Conservation (phyloP, 176 grass and related monocot species). For the Ensete ventricosum region DNA sequence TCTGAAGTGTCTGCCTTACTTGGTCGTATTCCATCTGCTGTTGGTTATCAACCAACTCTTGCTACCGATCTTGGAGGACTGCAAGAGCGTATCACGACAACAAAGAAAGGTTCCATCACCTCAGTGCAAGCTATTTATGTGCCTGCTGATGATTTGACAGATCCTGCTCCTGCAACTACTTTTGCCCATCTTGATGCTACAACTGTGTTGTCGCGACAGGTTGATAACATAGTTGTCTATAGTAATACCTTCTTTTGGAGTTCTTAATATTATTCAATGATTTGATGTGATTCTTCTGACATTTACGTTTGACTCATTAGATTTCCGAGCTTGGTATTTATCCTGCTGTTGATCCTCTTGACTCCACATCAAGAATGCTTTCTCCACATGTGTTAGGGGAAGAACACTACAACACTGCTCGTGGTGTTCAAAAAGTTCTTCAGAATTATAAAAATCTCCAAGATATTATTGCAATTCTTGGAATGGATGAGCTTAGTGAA, state of each 20-base stretch:
- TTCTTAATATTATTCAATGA: not conserved
- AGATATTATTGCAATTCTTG: conserved; percentile 25
- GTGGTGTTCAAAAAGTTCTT: conserved; percentile 28
- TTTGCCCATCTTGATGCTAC: conserved; percentile 29
- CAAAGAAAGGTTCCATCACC: conserved; percentile 25
- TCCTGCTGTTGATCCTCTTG: conserved; percentile 28
- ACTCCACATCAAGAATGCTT: conserved; percentile 34
- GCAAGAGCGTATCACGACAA: conserved; percentile 28
- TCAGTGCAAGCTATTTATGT: conserved; percentile 32
- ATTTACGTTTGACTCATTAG: conserved; percentile 2
- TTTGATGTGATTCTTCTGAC: not conserved
- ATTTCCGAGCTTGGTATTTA: conserved; percentile 30
- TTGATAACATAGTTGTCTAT: not conserved
- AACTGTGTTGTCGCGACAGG: conserved; percentile 14
- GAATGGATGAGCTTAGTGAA: conserved; percentile 32
- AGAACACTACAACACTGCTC: conserved; percentile 28
- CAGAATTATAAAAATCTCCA: conserved; percentile 26
- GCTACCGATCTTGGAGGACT: conserved; percentile 23
- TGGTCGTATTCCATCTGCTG: conserved; percentile 28
- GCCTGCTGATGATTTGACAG: conserved; percentile 28
- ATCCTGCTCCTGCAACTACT: conserved; percentile 29
- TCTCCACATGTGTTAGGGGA: conserved; percentile 24
- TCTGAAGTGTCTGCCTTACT: conserved; percentile 27
- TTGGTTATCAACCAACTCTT: conserved; percentile 25
- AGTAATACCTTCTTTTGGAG: not conserved